Evolutionary conservation across 106 monocot genomes (phyloP), one percentile per base, ranked within the genome.

Genomic region (Apostasia ramifera): DNA sequence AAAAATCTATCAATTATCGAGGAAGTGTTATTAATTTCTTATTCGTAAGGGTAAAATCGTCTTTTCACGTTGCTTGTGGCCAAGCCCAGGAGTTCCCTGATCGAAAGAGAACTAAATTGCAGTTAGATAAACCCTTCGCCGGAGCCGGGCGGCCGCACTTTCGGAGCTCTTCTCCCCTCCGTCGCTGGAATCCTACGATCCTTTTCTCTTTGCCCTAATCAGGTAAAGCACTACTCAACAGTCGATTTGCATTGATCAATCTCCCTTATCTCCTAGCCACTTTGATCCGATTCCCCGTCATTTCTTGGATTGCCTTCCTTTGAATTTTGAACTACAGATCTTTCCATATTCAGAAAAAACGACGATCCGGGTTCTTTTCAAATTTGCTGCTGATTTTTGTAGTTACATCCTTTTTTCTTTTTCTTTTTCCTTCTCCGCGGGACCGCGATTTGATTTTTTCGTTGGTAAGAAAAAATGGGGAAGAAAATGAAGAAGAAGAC

Each of bases 401-500:
- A 50, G 8, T n/a, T 57, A 5, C 57, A 57, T 1, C 6, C 38
- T 26, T 57, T 57, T 57, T 57, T 57, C 37, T n/a, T 26, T 45
- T 62, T 62, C 26, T 26, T 26, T 26, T 26, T 26, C 26, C 26
- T 26, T 26, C 26, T 26, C 26, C 26, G 26, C n/a, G n/a, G n/a
- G n/a, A n/a, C n/a, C n/a, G n/a, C 44, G n/a, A 62, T 71, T 53
- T 50, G 53, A 59, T 78, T 10, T 1, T 55, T 68, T 66, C 4
- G 40, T 55, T 50, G 56, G 66, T 60, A 66, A 54, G 64, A 55
- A 69, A 13, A 50, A 63, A 94, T 94, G 94, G 90, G 86, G 71
- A 94, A 90, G 74, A 90, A 83, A 81, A 63, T 81, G 75, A 94
- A 81, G 65, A 74, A 66, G 44, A 93, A 90, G 78, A 78, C 63